A percentile compares a stretch with the other conserved stretches of the same genome.
These are phyloP conservation scores for Sphaerulina musiva DNA, from an alignment of 2,329 filamentous ascomycete species.

Conservation along the genomic window DNA sequence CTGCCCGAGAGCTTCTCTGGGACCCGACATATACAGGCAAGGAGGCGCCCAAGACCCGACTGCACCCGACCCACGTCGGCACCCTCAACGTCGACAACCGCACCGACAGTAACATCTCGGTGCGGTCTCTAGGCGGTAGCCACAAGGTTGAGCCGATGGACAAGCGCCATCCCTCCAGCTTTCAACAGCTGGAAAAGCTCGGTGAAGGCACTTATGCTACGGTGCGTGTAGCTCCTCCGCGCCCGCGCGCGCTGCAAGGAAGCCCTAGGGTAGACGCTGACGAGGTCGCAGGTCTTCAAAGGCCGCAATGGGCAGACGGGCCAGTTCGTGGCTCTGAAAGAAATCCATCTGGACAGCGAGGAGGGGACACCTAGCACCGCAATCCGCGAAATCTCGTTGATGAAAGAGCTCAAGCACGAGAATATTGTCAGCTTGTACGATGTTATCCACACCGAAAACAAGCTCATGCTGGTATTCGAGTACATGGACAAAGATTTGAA, in stretches of 20 bases:
- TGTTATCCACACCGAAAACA: slow-evolving; percentile 99
- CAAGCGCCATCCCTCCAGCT: slow-evolving; percentile 89
- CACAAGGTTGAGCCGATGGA: slow-evolving; percentile 60
- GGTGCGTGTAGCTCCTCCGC: slow-evolving; percentile 45
- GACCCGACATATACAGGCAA: slow-evolving; percentile 42
- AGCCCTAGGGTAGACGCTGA: background rate
- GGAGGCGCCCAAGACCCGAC: slow-evolving; percentile 41
- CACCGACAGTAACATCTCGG: slow-evolving; percentile 48
- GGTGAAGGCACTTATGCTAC: slow-evolving; percentile 98
- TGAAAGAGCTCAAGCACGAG: slow-evolving; percentile 99
- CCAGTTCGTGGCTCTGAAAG: slow-evolving; percentile 92
- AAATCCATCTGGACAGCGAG: slow-evolving; percentile 97
- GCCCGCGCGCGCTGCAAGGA: too few relatives aligned
- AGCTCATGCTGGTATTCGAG: slow-evolving; percentile 98
- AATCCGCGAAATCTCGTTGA: slow-evolving; percentile 95
- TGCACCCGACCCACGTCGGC: slow-evolving; percentile 45
- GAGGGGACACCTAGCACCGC: slow-evolving; percentile 96
- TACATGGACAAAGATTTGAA: slow-evolving; percentile 98
- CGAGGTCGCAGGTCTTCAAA: slow-evolving; percentile 76
- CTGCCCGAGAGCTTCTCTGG: slow-evolving; percentile 46
- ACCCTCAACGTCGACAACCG: slow-evolving; percentile 43
- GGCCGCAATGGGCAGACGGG: slow-evolving; percentile 95
- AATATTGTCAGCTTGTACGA: slow-evolving; percentile 97
- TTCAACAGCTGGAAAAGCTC: slow-evolving; percentile 97
- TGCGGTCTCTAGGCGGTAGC: slow-evolving; percentile 43